phyloP scores from a whole-genome alignment of 2,329 filamentous ascomycete genomes.

The Bipolaris zeicola region DNA sequence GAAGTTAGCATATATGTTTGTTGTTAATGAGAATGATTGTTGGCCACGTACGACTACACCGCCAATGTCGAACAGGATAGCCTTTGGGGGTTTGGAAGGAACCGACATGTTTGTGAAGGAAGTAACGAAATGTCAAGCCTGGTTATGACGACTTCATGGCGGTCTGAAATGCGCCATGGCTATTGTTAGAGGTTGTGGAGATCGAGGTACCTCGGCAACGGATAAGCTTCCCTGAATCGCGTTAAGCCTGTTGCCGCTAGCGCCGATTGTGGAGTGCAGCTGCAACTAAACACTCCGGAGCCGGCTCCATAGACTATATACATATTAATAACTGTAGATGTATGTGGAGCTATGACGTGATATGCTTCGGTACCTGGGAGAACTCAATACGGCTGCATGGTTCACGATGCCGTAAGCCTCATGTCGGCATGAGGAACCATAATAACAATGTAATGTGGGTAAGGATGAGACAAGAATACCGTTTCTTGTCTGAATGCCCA shows the following conservation, averaged over 20 bases:
- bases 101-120: constrained; percentile 13
- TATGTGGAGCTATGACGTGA: too few relatives aligned
- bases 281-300: neutral
- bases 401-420: too few relatives aligned
- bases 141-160: constrained; percentile 21
- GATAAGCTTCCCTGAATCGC: constrained; percentile 9
- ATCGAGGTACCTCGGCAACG: constrained; percentile 33
- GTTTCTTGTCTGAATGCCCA: neutral
- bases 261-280: neutral
- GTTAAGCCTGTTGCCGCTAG: neutral
- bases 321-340: neutral
- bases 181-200: constrained; percentile 13
- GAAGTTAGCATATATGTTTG: constrained; percentile 2
- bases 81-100: constrained; percentile 25
- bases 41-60: constrained; percentile 83
- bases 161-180: constrained; percentile 23
- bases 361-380: too few relatives aligned
- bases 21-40: neutral
- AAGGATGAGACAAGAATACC: neutral
- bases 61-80: constrained; percentile 87
- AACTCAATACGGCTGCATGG: too few relatives aligned
- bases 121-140: constrained; percentile 1
- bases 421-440: too few relatives aligned
- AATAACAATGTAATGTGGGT: neutral
- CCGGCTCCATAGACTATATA: too few relatives aligned